These are phyloP conservation scores for Akanthomyces lecanii DNA, from an alignment of 2,329 filamentous ascomycete genomes.

Conservation along the genomic window DNA sequence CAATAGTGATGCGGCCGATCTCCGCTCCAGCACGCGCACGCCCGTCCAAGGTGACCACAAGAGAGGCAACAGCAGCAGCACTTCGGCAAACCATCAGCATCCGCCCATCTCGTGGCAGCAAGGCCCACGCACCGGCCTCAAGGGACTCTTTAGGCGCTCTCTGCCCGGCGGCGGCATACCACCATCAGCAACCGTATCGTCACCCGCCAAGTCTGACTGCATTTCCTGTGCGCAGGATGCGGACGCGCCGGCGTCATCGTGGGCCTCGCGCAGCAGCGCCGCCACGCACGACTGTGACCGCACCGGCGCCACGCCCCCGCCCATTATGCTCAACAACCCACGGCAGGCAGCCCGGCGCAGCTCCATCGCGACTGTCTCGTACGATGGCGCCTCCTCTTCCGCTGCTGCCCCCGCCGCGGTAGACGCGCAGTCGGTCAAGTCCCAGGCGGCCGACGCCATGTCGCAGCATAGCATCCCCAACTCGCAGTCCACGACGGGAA, in stretches of 20 bases:
- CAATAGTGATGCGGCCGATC: slow-evolving; percentile 15
- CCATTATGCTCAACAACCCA: slow-evolving; percentile 44
- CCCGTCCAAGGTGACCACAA: slow-evolving; percentile 28
- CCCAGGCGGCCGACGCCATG: slow-evolving; percentile 1
- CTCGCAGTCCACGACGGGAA: slow-evolving; percentile 23
- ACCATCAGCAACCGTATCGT: neutral
- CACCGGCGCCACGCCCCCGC: slow-evolving; percentile 51
- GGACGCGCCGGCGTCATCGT: slow-evolving; percentile 19
- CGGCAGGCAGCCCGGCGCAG: slow-evolving; percentile 29
- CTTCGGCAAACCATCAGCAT: slow-evolving; percentile 29
- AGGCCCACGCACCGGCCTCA: slow-evolving; percentile 42
- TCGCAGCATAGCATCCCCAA: slow-evolving; percentile 2
- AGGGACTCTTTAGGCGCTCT: slow-evolving; percentile 49
- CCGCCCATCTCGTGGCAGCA: slow-evolving; percentile 46
- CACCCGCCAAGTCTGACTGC: slow-evolving; percentile 3
- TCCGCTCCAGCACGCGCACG: slow-evolving; percentile 9
- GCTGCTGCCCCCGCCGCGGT: neutral
- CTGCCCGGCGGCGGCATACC: slow-evolving; percentile 31
- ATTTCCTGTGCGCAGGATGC: neutral
- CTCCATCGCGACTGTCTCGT: slow-evolving; percentile 18
- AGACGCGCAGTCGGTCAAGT: neutral
- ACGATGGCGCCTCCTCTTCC: neutral
- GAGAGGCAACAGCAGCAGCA: slow-evolving; percentile 28
- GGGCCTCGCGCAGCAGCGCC: slow-evolving; percentile 32
- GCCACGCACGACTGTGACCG: slow-evolving; percentile 37